A percentile compares a stretch with the other conserved stretches of the same genome.
Conservation (phyloP, 495 filamentous ascomycete species). For the Lineolata rhizophorae region DNA sequence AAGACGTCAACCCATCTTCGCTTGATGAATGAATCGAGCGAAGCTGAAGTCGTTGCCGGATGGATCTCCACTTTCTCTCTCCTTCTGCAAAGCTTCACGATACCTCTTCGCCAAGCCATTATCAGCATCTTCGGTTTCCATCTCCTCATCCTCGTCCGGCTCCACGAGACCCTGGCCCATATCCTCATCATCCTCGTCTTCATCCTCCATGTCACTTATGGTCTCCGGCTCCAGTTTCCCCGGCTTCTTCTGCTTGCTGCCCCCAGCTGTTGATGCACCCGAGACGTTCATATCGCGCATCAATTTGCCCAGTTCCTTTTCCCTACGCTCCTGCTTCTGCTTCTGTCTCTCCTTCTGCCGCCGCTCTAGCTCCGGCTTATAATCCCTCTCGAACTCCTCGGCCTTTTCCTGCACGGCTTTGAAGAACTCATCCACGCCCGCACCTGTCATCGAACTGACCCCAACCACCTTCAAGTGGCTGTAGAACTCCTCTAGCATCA, state of each 20-base stretch:
- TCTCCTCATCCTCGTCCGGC: conserved; percentile 22
- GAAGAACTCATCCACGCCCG: conserved; percentile 85
- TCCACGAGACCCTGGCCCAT: conserved; percentile 8
- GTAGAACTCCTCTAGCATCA: conserved; percentile 97
- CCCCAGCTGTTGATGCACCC: conserved; percentile 21
- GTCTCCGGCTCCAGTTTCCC: conserved; percentile 26
- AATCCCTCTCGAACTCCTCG: conserved; percentile 76
- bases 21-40: conserved; percentile 28
- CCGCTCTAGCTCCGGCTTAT: conserved; percentile 75
- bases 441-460: conserved; percentile 81
- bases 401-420: conserved; percentile 66
- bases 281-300: conserved; percentile 86
- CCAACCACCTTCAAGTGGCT: conserved; percentile 75
- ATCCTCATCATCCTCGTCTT: conserved; percentile 25
- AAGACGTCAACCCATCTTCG: conserved; percentile 10
- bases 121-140: conserved; percentile 8
- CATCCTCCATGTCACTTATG: conserved; percentile 35
- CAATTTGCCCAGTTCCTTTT: conserved; percentile 68
- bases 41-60: conserved; percentile 33
- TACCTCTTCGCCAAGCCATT: conserved; percentile 36
- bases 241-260: conserved; percentile 15
- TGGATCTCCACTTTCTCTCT: conserved; percentile 14
- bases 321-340: conserved; percentile 40
- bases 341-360: conserved; percentile 53
- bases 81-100: conserved; percentile 29